Conservation (phyloP, 2,329 filamentous ascomycete genomes). For the Talaromyces sp. region DNA sequence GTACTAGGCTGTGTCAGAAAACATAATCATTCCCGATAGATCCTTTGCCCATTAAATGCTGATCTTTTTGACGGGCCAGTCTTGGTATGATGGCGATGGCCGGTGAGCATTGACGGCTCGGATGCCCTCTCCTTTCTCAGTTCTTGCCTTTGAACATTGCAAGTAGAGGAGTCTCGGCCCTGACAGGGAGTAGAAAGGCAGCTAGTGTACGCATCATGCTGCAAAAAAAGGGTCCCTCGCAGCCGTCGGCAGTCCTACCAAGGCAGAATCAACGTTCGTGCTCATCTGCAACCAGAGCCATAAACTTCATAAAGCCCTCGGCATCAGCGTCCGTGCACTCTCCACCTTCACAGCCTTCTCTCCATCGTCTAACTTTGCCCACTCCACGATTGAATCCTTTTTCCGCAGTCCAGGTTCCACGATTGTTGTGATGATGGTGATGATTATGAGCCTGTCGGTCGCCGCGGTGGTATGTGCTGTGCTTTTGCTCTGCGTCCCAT, state of each 20-base stretch:
- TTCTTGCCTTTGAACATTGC: neutral
- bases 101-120: neutral
- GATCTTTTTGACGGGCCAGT: neutral
- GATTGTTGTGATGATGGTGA: conserved; percentile 20
- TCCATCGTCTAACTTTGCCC: conserved; percentile 37
- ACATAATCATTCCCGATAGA: neutral
- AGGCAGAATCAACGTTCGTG: neutral
- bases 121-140: neutral
- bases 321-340: conserved; percentile 29
- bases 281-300: conserved; percentile 30
- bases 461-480: neutral
- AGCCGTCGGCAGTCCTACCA: neutral
- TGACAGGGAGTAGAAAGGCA: neutral
- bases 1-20: neutral
- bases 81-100: neutral
- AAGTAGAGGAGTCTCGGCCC: neutral
- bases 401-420: conserved; percentile 40
- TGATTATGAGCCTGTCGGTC: conserved; percentile 23
- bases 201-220: neutral
- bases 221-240: neutral
- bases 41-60: neutral
- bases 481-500: conserved; percentile 33
- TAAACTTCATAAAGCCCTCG: conserved; percentile 39
- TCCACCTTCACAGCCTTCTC: conserved; percentile 37
- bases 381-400: conserved; percentile 44